Base-by-base conservation (phyloP, 1,284 basidiomycete species). In the Serendipita sp. region DNA sequence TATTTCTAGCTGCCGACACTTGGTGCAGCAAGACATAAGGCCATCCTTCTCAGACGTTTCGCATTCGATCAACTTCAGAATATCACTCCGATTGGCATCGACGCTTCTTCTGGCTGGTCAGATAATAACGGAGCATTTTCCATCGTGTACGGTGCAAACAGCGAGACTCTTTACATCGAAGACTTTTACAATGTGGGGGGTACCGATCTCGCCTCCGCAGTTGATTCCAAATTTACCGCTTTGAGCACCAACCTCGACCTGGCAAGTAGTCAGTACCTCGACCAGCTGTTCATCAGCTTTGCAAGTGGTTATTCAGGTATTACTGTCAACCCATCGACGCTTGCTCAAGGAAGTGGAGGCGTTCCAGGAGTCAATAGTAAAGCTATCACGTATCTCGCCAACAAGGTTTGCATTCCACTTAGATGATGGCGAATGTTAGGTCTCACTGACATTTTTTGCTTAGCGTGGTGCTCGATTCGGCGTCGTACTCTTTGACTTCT, bases 41-140 rank as follows among this genome's bases (percentile, higher is more conserved):
- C 67, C n/a, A 62, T 68, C 17, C 66, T 69, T 22, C 63, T 69
- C 50, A 64, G 68, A 42, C 61, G 69, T 12, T 69, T 69, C 53
- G 60, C 65, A 2, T 65, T 60, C 53, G 61, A 64, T 34, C 34
- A 50, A 12, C 45, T 64, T 17, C 63, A 34, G 13, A 17, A 49
- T 10, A 50, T 60, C 38, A 50, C 35, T 15, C 58, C 65, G 15
- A 60, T 65, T n/a, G 67, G 67, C 15, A 65, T 68, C 53, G 64
- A 68, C 60, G 62, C 67, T 30, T 61, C 65, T 2, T 55, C 49
- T 26, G 29, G 64, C 44, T 69, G 67, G 65, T 32, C 60, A 26
- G 67, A 66, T 58, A 69, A 69, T 65, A 64, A 61, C 42, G 42
- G 62, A 2, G 44, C 63, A 32, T 69, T 69, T 58, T 61, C 41